A percentile compares a stretch with the other conserved stretches of the same genome.
Conservation (phyloP, 2,329 filamentous ascomycete genomes). For the Penicillium sp. region DNA sequence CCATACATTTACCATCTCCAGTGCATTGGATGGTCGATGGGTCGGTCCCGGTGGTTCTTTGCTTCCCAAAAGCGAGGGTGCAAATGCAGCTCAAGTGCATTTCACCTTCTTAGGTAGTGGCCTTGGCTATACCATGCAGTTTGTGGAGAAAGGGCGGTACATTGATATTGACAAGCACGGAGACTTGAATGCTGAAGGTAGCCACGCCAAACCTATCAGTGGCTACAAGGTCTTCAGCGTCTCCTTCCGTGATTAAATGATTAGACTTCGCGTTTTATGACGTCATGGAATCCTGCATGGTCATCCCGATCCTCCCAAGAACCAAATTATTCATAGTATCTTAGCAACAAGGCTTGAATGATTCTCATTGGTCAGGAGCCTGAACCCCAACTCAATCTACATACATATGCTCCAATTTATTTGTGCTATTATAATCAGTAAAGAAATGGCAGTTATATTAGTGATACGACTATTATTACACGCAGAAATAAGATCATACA, state of each 20-base stretch:
- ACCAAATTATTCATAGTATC: not conserved
- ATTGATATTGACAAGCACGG: constrained; percentile 19
- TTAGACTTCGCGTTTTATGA: not conserved
- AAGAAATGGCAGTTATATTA: not conserved
- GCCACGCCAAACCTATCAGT: not conserved
- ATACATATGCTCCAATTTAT: not conserved
- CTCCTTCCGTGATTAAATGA: constrained; percentile 29
- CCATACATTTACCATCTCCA: constrained; percentile 43
- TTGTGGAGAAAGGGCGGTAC: constrained; percentile 24
- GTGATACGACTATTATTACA: not conserved
- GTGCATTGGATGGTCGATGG: constrained; percentile 44
- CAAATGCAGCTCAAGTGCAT: constrained; percentile 30
- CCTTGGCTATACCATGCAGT: constrained; percentile 36
- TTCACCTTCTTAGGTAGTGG: constrained; percentile 40
- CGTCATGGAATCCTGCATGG: not conserved
- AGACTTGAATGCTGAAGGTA: constrained; percentile 5
- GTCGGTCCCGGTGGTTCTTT: constrained; percentile 29
- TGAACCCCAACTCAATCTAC: not conserved
- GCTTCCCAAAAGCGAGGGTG: constrained; percentile 15
- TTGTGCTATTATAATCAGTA: not conserved
- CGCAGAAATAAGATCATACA: not conserved
- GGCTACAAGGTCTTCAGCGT: constrained; percentile 38
- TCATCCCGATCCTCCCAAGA: not conserved
- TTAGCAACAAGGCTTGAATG: not conserved
- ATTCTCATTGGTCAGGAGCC: not conserved